Evolutionary conservation across 768 basidiomycete species (phyloP).

Genomic region (Suillus fuscotomentosus): DNA sequence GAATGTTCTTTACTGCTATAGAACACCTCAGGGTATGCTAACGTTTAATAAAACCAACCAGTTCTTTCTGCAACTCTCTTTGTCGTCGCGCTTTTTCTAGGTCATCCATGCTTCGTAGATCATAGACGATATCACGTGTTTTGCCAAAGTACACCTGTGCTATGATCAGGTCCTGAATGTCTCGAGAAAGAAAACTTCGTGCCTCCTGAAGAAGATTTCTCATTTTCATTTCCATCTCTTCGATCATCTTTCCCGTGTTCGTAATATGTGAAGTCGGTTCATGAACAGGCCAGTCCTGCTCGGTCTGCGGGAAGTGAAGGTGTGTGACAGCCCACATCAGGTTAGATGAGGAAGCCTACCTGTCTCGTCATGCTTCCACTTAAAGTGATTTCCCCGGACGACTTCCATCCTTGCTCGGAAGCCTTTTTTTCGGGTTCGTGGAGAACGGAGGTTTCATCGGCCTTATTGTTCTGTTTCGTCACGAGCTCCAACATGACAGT

Average conservation of each 20-base stretch:
- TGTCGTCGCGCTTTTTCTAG: conserved; percentile 79
- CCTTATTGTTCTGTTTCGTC: conserved; percentile 42
- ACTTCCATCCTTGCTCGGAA: conserved; percentile 49
- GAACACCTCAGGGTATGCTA: conserved; percentile 26
- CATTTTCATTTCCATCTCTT: conserved; percentile 99
- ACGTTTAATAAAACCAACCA: conserved; percentile 83
- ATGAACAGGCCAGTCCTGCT: conserved; percentile 83
- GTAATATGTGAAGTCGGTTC: conserved; percentile 83
- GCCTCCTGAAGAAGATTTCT: conserved; percentile 91
- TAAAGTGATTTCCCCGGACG: conserved; percentile 75
- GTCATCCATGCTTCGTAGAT: conserved; percentile 85
- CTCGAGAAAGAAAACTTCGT: conserved; percentile 14
- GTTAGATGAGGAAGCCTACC: conserved; percentile 44
- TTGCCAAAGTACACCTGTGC: conserved; percentile 92
- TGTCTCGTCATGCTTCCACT: conserved; percentile 98
- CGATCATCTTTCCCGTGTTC: conserved; percentile 94
- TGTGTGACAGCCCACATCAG: conserved; percentile 12
- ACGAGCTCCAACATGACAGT: conserved; percentile 95
- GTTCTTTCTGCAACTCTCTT: conserved; percentile 86
- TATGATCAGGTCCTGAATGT: conserved; percentile 10
- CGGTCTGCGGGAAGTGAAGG: conserved; percentile 49
- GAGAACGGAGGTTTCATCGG: conserved; percentile 21
- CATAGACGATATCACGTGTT: conserved; percentile 92
- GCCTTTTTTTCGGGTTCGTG: conserved; percentile 33
- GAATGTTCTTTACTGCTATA: neutral